Base-by-base conservation (phyloP, 768 basidiomycete species). In the Macrolepiota dolichaula region DNA sequence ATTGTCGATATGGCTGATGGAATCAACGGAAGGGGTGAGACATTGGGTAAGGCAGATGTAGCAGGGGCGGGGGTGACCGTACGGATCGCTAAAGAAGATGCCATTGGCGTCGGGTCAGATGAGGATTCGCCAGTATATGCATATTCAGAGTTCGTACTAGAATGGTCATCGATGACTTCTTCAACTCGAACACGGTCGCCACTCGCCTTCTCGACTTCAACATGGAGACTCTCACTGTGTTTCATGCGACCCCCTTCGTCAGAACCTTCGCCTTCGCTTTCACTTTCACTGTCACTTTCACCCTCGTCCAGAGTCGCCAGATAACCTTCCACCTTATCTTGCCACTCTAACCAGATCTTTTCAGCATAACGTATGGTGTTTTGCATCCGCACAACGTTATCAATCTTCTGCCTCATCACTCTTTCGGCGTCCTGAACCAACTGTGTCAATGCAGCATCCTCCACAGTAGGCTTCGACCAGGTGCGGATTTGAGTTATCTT, bases 271-370 rank as follows among this genome's bases (percentile, higher is more conserved):
- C 78, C 76, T 52, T 79, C 81, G 44, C 75, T 49, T 46, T 55
- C 75, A n/a, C 72, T 67, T 29, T 71, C 73, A 53, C 69, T 70
- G 46, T 77, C 83, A 46, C 85, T 85, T 7, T 83, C 85, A 49
- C 74, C 76, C 17, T 84, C 84, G 17, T 86, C 83, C 27, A 79
- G 75, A 36, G 76, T 76, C 3, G 81, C 82, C 36, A 96, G 73
- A 44, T 80, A 82, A 66, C 85, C 82, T 62, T 86, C 89, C 13
- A 97, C 89, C 66, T 85, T 87, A 68, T 92, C 90, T 74, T 98
- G 91, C 96, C 96, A 98, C 75, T 98, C 97, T 67, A 90, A 89
- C 78, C 96, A 88, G 32, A 97, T 92, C 77, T 96, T 96, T 78
- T 98, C 97, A 42, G 94, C 88, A 73, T 98, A 98, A 57, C 92